A percentile compares a stretch with the other conserved stretches of the same genome.
phyloP scores from a whole-genome alignment of 148 eudicot genomes.

The Cornus controversa region DNA sequence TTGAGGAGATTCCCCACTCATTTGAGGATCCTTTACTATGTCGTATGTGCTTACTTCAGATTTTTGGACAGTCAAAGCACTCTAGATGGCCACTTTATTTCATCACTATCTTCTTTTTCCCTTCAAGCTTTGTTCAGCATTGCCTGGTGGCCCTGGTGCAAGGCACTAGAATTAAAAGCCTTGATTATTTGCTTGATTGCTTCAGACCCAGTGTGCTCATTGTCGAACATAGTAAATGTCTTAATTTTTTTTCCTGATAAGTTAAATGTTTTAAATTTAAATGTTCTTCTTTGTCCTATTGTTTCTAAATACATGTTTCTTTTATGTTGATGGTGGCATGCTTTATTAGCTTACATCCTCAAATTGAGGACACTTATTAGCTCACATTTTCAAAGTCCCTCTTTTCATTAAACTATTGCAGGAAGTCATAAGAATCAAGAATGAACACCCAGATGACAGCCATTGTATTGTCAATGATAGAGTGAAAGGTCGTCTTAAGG shows the following conservation, averaged over 20 bases:
- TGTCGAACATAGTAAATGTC: no score
- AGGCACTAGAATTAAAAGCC: no score
- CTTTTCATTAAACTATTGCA: slow-evolving; percentile 31
- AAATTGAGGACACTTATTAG: background rate
- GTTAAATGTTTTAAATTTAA: background rate
- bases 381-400: slow-evolving; percentile 2
- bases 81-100: no score
- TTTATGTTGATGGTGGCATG: background rate
- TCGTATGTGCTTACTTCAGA: background rate
- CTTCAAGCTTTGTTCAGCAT: background rate
- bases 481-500: slow-evolving; percentile 98
- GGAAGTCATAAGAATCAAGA: slow-evolving; percentile 89
- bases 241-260: no score
- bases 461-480: slow-evolving; percentile 95
- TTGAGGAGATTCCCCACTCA: no score
- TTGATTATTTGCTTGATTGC: no score
- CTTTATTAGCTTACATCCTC: background rate
- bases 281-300: slow-evolving; percentile 4
- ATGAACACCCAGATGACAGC: slow-evolving; percentile 91
- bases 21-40: background rate
- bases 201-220: no score
- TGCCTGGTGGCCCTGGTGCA: no score
- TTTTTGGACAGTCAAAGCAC: background rate
- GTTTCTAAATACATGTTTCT: background rate
- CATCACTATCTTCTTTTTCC: background rate